Evolutionary conservation across 176 grass and related monocot genomes (phyloP).

Genomic region (Chloris gayana): DNA sequence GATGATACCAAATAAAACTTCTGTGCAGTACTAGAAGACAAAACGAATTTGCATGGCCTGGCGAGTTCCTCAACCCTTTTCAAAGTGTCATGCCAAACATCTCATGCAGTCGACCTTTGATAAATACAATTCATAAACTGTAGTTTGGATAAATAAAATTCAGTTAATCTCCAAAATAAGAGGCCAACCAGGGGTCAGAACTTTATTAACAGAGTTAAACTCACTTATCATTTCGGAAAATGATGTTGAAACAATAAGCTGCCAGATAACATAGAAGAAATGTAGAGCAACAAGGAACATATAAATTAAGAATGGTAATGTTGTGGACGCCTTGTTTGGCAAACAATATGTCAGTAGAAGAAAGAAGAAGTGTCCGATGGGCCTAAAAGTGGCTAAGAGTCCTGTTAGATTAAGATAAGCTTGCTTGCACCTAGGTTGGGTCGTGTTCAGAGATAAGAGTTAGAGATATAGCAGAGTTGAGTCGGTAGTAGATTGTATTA

Average conservation of each 20-base stretch:
- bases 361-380: too few species aligned
- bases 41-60: not conserved
- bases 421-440: too few species aligned
- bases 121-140: not conserved
- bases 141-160: constrained; percentile 8
- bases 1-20: not conserved
- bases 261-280: constrained; percentile 12
- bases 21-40: not conserved
- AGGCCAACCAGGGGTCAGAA: not conserved
- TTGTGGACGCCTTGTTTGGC: too few species aligned
- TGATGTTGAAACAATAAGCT: not conserved
- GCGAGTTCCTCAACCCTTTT: constrained; percentile 13
- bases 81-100: not conserved
- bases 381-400: too few species aligned
- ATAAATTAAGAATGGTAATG: constrained; percentile 9
- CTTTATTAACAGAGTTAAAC: constrained; percentile 16
- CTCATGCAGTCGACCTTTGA: not conserved
- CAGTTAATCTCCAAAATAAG: not conserved
- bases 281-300: constrained; percentile 5
- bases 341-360: too few species aligned
- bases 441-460: too few species aligned
- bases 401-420: too few species aligned
- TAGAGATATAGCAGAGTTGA: too few species aligned
- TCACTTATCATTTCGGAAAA: not conserved
- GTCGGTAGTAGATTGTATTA: too few species aligned